Percentiles rank a stretch among this genome's conserved stretches.
phyloP scores from a whole-genome alignment of 2,329 filamentous ascomycete species.

The Simplicillium sp. region DNA sequence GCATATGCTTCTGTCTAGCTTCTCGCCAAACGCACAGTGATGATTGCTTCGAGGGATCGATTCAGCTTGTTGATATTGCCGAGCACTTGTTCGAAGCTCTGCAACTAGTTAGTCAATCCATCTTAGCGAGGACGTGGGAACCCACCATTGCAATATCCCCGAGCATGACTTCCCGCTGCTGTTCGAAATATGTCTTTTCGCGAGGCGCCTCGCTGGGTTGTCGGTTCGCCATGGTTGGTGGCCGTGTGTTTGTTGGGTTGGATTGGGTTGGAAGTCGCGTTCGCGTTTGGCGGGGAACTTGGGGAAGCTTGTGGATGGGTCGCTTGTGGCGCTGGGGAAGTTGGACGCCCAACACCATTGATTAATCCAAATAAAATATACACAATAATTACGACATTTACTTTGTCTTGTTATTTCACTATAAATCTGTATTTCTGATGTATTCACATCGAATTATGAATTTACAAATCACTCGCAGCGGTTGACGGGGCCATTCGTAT shows the following conservation, averaged over 20 bases:
- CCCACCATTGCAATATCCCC: slow-evolving; percentile 63
- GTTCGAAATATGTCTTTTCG: slow-evolving; percentile 60
- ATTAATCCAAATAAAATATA: too few species aligned
- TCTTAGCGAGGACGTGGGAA: slow-evolving; percentile 1
- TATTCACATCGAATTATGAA: too few species aligned
- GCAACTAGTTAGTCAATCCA: neutral
- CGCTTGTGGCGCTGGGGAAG: too few species aligned
- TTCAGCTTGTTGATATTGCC: slow-evolving; percentile 96
- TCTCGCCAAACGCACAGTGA: slow-evolving; percentile 52
- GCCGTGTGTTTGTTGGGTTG: slow-evolving; percentile 17
- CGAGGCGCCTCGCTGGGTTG: slow-evolving; percentile 12
- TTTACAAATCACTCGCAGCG: too few species aligned
- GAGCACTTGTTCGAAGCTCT: slow-evolving; percentile 81
- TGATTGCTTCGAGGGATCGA: slow-evolving; percentile 81
- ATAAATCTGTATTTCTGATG: too few species aligned
- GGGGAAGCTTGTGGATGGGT: too few species aligned
- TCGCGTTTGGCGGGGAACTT: too few species aligned
- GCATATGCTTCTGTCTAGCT: neutral
- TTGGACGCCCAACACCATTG: too few species aligned
- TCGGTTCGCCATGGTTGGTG: slow-evolving; percentile 16
- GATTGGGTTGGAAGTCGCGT: neutral
- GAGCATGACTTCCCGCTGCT: slow-evolving; percentile 63
- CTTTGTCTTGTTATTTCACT: too few species aligned
- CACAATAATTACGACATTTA: too few species aligned
- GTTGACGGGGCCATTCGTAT: too few species aligned